Base-by-base conservation (phyloP, 2,329 filamentous ascomycete species). In the Colletotrichum sp. region DNA sequence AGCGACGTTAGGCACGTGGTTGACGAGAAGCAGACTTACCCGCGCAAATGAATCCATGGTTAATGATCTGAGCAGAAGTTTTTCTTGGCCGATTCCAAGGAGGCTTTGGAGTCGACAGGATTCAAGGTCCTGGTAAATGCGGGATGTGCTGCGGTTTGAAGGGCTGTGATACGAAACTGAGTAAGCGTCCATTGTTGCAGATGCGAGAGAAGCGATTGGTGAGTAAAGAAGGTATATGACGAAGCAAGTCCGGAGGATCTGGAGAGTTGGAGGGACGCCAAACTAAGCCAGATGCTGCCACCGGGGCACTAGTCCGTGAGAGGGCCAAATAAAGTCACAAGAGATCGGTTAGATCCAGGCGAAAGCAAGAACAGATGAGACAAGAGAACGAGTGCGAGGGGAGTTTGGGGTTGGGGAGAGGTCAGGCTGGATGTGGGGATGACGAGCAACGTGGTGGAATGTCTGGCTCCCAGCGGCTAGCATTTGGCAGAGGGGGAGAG, bases 111-210 rank as follows among this genome's bases (percentile, higher is more conserved):
- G 81, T 62, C 84, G 86, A 66, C 84, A 85, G 28, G 84, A 83
- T 77, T 84, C 84, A 28, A 90, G 83, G 78, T 90, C 89, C 76
- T 86, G 86, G 79, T 89, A 89, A 67, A 90, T 87, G 68, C 84
- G 86, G 59, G 88, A 90, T 30, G 85, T 83, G 71, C 81, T 82
- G 77, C 86, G 85, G 65, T 81, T 83, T 21, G 85, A 81, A 34
- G 85, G 81, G 79, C 86, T 89, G 78, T 85, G 87, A 79, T 82
- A 86, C 48, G 85, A 89, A 79, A 89, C 85, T 32, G 87, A 86
- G 83, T 89, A 87, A 87, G 87, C 87, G 83, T 90, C 88, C 89
- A 90, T 90, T 62, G 48, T 28, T 36, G 61, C 55, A 77, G 55
- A 58, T 13, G 24, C 24, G 48, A 32, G 21, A 28, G 26, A 34